Evolutionary conservation across 2,329 filamentous ascomycete species (phyloP).

Genomic region (Colletotrichum sp.): DNA sequence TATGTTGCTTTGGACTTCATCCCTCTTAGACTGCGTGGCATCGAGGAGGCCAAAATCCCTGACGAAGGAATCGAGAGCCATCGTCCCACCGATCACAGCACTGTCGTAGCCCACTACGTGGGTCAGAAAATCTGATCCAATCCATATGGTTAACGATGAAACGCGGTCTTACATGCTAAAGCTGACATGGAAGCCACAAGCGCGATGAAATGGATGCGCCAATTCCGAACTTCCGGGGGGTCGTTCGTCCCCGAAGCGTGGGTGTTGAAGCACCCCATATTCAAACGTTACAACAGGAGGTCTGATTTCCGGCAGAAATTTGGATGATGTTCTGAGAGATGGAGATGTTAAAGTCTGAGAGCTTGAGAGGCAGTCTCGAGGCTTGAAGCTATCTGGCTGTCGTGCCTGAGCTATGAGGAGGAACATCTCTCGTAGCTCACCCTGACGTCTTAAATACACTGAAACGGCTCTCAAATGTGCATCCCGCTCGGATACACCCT

Average conservation of each 20-base stretch:
- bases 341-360: neutral
- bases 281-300: neutral
- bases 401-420: neutral
- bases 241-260: slow-evolving; percentile 13
- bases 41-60: slow-evolving; percentile 20
- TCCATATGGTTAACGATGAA: neutral
- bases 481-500: neutral
- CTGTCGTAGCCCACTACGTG: neutral
- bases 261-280: neutral
- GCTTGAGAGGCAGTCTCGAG: neutral
- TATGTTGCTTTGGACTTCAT: slow-evolving; percentile 31
- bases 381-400: neutral
- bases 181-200: slow-evolving; percentile 27
- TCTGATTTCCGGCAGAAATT: fast-evolving
- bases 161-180: slow-evolving; percentile 13
- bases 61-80: neutral
- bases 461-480: neutral
- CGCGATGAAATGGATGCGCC: slow-evolving; percentile 26
- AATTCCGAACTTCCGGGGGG: slow-evolving; percentile 13
- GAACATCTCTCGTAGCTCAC: fast-evolving
- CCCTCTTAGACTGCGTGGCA: neutral
- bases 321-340: neutral
- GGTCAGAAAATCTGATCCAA: fast-evolving
- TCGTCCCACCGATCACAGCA: neutral
- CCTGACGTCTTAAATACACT: neutral